Percentiles rank a stretch among this genome's conserved stretches.
Conservation (phyloP, 441 rosid genomes). For the Kokia cookei region DNA sequence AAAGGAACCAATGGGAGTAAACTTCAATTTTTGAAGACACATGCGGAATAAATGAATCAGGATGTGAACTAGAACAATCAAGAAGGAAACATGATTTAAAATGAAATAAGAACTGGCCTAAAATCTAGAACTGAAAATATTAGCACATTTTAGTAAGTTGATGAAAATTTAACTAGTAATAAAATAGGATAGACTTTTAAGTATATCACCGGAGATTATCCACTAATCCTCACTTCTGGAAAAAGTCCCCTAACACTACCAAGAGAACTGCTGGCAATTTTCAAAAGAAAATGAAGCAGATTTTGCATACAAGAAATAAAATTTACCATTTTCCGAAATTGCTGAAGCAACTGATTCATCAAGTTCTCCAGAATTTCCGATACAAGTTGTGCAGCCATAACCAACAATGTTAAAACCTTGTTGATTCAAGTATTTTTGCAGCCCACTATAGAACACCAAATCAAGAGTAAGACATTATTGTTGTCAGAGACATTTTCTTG, state of each 20-base stretch:
- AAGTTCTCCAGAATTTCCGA: conserved; percentile 94
- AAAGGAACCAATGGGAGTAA: not conserved
- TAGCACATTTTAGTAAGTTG: not conserved
- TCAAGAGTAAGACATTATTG: not conserved
- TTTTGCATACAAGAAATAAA: not conserved
- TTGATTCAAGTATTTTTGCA: conserved; percentile 72
- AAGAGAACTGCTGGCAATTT: too few relatives aligned
- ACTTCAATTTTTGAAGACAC: not conserved
- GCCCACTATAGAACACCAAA: conserved; percentile 46
- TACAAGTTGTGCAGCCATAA: conserved; percentile 97
- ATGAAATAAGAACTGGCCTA: not conserved
- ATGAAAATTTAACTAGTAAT: not conserved
- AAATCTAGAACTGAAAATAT: not conserved
- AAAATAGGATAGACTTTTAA: not conserved
- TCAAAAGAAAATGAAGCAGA: not conserved
- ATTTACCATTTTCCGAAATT: conserved; percentile 84
- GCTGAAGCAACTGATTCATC: conserved; percentile 90
- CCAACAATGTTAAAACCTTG: conserved; percentile 95
- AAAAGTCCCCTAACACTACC: not conserved
- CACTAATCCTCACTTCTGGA: not conserved
- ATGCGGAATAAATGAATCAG: not conserved
- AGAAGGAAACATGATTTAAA: not conserved
- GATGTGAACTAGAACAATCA: not conserved
- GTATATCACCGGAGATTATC: not conserved
- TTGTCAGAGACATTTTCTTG: not conserved